These are phyloP conservation scores for Saccharomyces hybrid DNA, from an alignment of 1,139 yeast species.

Conservation along the genomic window DNA sequence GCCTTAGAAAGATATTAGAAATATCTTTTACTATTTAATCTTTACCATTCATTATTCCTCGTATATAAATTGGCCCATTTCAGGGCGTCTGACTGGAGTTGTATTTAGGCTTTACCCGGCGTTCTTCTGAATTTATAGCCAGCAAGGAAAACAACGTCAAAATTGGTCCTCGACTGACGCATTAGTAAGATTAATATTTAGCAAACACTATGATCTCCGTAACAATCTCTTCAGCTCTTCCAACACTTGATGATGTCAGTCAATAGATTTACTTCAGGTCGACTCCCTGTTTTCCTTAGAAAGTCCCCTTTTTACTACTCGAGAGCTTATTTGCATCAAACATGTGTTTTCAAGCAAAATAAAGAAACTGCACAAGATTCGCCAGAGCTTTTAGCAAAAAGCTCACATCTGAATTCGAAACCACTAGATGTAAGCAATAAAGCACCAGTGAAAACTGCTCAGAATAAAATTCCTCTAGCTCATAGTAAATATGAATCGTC, in stretches of 20 bases:
- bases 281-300: not conserved
- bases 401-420: slow-evolving; percentile 14
- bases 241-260: not conserved
- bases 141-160: not conserved
- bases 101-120: not conserved
- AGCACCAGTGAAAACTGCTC: not conserved
- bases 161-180: not conserved
- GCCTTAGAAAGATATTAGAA: not conserved
- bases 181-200: not conserved
- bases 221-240: not conserved
- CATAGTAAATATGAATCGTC: slow-evolving; percentile 53
- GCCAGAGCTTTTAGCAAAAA: slow-evolving; percentile 18
- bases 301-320: not conserved
- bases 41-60: not conserved
- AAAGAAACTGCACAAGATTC: slow-evolving; percentile 9
- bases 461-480: slow-evolving; percentile 29
- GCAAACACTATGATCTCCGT: not conserved
- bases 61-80: not conserved
- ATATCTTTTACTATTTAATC: not conserved
- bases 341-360: slow-evolving; percentile 4
- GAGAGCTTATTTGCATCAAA: slow-evolving; percentile 6
- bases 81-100: not conserved
- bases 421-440: slow-evolving; percentile 14
- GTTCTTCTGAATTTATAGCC: not conserved
- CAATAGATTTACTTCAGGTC: not conserved